These are phyloP conservation scores for Cafeteria roenbergensis DNA, from an alignment of 108 stramenopile genomes.

Conservation along the genomic window DNA sequence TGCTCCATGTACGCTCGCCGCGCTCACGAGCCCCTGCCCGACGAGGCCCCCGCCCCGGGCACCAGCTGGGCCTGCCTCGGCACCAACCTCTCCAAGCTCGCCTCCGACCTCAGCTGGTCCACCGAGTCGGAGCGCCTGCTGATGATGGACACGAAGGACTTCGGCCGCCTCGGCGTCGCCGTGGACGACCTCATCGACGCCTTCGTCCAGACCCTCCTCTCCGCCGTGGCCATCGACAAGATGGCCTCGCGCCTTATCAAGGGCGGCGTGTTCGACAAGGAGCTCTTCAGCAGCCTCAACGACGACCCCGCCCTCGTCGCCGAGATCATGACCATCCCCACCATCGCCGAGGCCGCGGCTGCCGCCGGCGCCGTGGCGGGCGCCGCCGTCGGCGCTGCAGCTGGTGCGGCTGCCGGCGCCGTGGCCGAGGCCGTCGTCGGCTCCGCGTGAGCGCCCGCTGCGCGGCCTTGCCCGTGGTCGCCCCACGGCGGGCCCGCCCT, in stretches of 20 bases:
- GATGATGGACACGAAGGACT: constrained; percentile 28
- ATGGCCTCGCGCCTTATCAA: constrained; percentile 19
- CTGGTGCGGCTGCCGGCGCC: no score
- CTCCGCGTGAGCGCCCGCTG: no score
- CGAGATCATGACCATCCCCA: no score
- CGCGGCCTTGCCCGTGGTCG: no score
- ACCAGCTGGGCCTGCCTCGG: constrained; percentile 20
- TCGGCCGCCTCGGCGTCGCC: constrained; percentile 20
- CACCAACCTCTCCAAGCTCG: constrained; percentile 23
- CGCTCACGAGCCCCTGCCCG: constrained; percentile 11
- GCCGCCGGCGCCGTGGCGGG: no score
- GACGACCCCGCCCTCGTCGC: constrained; percentile 15
- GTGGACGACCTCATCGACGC: constrained; percentile 24
- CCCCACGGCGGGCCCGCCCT: no score
- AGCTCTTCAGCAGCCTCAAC: constrained; percentile 18
- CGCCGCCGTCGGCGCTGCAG: no score
- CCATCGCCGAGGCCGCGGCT: no score
- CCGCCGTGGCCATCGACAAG: constrained; percentile 18
- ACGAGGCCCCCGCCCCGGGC: not conserved
- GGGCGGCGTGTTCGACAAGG: constrained; percentile 1
- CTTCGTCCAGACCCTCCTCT: constrained; percentile 20
- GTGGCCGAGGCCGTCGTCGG: no score
- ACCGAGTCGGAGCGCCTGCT: constrained; percentile 21
- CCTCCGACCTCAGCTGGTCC: constrained; percentile 12
- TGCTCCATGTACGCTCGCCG: constrained; percentile 22